Evolutionary conservation across 2,329 filamentous ascomycete genomes (phyloP), one percentile per base, ranked within the genome.

Genomic region (Aspergillus fumigatiaffinis): DNA sequence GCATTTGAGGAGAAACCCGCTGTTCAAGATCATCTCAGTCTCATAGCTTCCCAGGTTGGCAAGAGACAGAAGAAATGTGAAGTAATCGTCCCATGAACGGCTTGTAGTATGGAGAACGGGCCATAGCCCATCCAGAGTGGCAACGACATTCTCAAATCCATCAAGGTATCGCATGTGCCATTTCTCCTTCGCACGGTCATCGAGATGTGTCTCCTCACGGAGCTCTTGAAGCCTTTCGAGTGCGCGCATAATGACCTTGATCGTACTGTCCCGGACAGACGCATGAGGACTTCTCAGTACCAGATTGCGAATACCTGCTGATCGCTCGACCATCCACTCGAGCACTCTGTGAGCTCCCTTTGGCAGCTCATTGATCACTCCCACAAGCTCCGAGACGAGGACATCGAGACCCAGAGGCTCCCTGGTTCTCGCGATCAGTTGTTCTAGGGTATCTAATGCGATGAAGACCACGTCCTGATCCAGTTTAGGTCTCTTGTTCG

Each of bases 41-140:
- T 91, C 87, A 4, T 79, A 70, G 3, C 77, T 73, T 1, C 88
- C 88, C 54, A 90, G 73, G 49, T 77, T 79, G 14, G 85, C 84
- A 67, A 92, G 87, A n/a, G 77, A 77, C n/a, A 82, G 68, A 60
- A 92, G 78, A n/a, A 89, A 80, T 12, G 83, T 82, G 68, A 93
- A 93, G 57, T 88, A 87, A 66, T 93, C 89, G 46, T 87, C 84
- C 90, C 90, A 94, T 3, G 88, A 83, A 56, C 86, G 83, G 28
- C 85, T 76, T 49, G 82, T 78, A 2, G 77, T 72, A 58, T 90
- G 85, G 56, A 91, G 85, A n/a, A 74, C 77, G 3, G 81, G 75
- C 83, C 85, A 91, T 3, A 90, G 71, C 23, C 79, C 71, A 29
- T 79, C 75, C 51, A 91, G 77, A 23, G 84, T 74, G 20, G 67